Evolutionary conservation across 1,284 basidiomycete species (phyloP).

Genomic region (Tremellales sp.): DNA sequence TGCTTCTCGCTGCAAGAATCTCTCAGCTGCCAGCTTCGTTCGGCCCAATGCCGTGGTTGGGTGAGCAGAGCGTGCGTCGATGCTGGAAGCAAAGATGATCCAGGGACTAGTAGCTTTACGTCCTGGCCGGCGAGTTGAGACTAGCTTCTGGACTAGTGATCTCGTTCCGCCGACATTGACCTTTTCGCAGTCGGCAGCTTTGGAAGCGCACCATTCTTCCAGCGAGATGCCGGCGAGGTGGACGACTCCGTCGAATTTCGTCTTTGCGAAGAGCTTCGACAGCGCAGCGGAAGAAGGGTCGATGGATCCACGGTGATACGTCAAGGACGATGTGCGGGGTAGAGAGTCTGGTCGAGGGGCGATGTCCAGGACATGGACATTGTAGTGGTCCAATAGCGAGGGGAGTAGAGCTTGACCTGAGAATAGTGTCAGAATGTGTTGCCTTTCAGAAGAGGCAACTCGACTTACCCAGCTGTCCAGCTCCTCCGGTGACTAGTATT

Average conservation of each 20-base stretch:
- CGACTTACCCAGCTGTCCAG: constrained; percentile 36
- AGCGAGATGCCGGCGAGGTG: constrained; percentile 43
- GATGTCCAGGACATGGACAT: constrained; percentile 33
- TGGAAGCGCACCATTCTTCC: constrained; percentile 37
- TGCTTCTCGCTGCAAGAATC: constrained; percentile 13
- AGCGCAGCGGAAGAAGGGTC: constrained; percentile 19
- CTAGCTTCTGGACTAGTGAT: constrained; percentile 25
- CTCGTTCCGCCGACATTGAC: constrained; percentile 38
- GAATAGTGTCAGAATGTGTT: no score
- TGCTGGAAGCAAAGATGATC: constrained; percentile 38
- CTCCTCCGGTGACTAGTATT: constrained; percentile 42
- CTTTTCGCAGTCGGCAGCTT: constrained; percentile 30
- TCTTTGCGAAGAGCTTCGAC: constrained; percentile 15
- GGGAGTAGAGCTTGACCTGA: constrained; percentile 32
- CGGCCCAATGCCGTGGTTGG: constrained; percentile 31
- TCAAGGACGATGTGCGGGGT: constrained; percentile 10
- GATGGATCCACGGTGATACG: constrained; percentile 17
- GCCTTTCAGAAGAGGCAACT: neutral
- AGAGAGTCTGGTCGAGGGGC: constrained; percentile 17
- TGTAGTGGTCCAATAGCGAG: constrained; percentile 18
- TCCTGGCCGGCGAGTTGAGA: neutral
- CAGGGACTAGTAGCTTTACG: constrained; percentile 25
- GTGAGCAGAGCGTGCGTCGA: constrained; percentile 35
- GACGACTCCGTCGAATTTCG: constrained; percentile 35
- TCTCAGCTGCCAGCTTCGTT: constrained; percentile 37